These are phyloP conservation scores for Wallacemonas sp. DNA, from an alignment of 208 protist genomes.

Conservation along the genomic window DNA sequence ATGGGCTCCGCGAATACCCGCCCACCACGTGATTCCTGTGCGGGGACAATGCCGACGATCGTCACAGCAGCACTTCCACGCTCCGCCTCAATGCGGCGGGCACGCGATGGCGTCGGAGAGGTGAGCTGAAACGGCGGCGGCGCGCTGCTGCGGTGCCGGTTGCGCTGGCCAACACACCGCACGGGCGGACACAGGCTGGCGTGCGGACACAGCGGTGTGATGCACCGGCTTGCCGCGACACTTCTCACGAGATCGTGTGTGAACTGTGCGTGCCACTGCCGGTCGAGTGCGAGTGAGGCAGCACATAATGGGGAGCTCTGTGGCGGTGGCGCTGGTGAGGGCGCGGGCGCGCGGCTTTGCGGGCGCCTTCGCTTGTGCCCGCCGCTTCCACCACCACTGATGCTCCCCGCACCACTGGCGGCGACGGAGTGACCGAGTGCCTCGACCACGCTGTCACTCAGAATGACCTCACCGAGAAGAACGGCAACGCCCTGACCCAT, in stretches of 20 bases:
- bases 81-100: constrained; percentile 12
- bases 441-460: constrained; percentile 32
- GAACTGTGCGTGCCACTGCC: constrained; percentile 43
- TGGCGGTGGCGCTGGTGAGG: neutral
- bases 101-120: neutral
- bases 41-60: constrained; percentile 58
- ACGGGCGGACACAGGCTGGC: too few species aligned
- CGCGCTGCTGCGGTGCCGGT: neutral
- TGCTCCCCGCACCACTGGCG: neutral
- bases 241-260: constrained; percentile 24
- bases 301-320: constrained; percentile 14
- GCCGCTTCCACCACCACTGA: constrained; percentile 9
- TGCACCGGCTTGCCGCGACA: constrained; percentile 14
- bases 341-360: neutral
- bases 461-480: constrained; percentile 62
- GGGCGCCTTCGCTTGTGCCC: constrained; percentile 9
- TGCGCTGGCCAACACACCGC: too few species aligned
- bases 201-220: neutral
- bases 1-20: constrained; percentile 23
- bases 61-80: constrained; percentile 29
- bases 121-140: neutral
- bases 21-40: constrained; percentile 23
- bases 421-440: constrained; percentile 14
- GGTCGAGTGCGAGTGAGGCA: constrained; percentile 34
- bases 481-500: constrained; percentile 23